phyloP scores from a whole-genome alignment of 2,329 filamentous ascomycete genomes.

The Teratosphaeria pseudoeucalypti region DNA sequence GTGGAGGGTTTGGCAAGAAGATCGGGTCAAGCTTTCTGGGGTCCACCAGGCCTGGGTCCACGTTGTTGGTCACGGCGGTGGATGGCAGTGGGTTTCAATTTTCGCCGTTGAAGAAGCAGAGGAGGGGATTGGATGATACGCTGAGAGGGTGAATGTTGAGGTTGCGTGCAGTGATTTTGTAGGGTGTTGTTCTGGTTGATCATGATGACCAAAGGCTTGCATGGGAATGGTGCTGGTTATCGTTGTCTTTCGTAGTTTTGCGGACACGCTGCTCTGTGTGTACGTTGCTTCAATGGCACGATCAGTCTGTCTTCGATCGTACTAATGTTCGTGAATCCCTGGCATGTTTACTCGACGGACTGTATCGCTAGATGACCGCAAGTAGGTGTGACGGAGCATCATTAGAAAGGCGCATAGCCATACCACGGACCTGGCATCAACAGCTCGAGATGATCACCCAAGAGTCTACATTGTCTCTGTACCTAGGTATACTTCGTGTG shows the following conservation, averaged over 20 bases:
- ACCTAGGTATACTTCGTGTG: too few species aligned
- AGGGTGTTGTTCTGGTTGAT: not conserved
- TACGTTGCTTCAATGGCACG: too few species aligned
- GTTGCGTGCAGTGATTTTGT: not conserved
- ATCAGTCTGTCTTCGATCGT: too few species aligned
- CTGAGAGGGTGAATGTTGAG: slow-evolving; percentile 13
- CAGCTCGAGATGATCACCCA: too few species aligned
- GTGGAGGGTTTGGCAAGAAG: slow-evolving; percentile 22
- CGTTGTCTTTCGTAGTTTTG: not conserved
- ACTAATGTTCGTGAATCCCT: too few species aligned
- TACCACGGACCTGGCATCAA: too few species aligned
- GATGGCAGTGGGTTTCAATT: slow-evolving; percentile 29
- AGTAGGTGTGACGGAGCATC: too few species aligned
- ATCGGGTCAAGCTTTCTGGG: slow-evolving; percentile 16
- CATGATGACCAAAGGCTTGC: not conserved
- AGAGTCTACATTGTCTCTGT: too few species aligned
- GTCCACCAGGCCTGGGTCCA: slow-evolving; percentile 14
- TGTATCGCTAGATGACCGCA: too few species aligned
- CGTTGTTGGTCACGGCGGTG: slow-evolving; percentile 17
- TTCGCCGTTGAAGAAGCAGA: slow-evolving; percentile 26
- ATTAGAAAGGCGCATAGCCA: too few species aligned
- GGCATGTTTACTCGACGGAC: too few species aligned
- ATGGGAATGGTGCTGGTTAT: not conserved
- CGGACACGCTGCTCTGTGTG: not conserved
- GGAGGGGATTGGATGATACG: slow-evolving; percentile 24